Percentiles rank a stretch among this genome's conserved stretches.
Evolutionary conservation across 2,329 filamentous ascomycete species (phyloP).

Genomic region (Fusarium annulatum): DNA sequence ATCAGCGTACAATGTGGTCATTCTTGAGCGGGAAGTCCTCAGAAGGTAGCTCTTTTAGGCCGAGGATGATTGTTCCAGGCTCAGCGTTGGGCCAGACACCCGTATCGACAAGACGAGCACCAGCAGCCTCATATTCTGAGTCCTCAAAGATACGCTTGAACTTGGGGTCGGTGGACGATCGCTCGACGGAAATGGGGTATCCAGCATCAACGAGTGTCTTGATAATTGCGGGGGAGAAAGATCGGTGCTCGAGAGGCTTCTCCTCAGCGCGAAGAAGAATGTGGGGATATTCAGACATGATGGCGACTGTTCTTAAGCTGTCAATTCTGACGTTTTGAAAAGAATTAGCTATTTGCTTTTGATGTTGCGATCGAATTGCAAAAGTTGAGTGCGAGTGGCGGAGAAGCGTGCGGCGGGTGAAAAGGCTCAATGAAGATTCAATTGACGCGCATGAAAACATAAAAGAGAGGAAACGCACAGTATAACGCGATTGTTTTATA

Average conservation of each 20-base stretch:
- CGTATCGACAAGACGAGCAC: conserved; percentile 72
- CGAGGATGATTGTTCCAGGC: conserved; percentile 76
- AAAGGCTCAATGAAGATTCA: conserved; percentile 2
- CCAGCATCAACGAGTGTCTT: conserved; percentile 72
- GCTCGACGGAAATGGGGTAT: conserved; percentile 76
- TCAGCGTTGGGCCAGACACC: conserved; percentile 76
- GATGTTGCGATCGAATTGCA: not conserved
- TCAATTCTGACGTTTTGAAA: conserved; percentile 6
- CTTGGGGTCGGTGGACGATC: conserved; percentile 55
- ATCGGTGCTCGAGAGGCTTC: conserved; percentile 60
- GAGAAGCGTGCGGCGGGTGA: not conserved
- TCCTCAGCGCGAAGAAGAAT: conserved; percentile 69
- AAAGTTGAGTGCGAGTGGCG: not conserved
- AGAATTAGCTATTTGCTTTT: conserved; percentile 12
- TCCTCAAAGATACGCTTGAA: conserved; percentile 75
- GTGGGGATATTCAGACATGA: conserved; percentile 46
- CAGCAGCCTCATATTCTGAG: conserved; percentile 69
- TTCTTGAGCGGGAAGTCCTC: conserved; percentile 66
- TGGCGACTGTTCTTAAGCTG: conserved; percentile 9
- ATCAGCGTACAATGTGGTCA: conserved; percentile 39
- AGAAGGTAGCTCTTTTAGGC: conserved; percentile 82
- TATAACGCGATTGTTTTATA: not conserved
- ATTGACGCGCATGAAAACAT: conserved; percentile 1
- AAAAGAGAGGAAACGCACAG: not conserved
- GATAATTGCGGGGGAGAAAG: conserved; percentile 58